Percentiles rank a stretch among this genome's conserved stretches.
Conservation (phyloP, 164 flowering plant species). For the Chimonanthus praecox region DNA sequence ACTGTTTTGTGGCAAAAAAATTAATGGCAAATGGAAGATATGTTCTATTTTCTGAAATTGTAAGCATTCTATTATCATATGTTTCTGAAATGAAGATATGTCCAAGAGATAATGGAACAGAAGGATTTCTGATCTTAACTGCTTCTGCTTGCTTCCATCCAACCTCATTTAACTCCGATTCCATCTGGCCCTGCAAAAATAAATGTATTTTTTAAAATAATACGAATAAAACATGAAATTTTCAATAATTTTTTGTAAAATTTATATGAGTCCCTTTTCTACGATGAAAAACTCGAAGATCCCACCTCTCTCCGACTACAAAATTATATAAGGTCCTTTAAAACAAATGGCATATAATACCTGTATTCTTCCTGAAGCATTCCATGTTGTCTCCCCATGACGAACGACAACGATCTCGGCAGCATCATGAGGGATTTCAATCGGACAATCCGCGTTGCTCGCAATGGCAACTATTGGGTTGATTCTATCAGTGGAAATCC, state of each 20-base stretch:
- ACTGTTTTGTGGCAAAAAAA: no score
- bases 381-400: slow-evolving; percentile 93
- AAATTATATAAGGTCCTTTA: background rate
- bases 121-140: slow-evolving; percentile 30
- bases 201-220: background rate
- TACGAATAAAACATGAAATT: background rate
- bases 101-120: background rate
- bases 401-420: slow-evolving; percentile 78
- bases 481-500: slow-evolving; percentile 1
- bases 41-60: background rate
- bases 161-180: slow-evolving; percentile 72
- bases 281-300: no score
- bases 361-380: slow-evolving; percentile 67
- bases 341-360: slow-evolving; percentile 12
- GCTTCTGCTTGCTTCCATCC: slow-evolving; percentile 78
- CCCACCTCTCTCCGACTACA: background rate
- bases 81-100: background rate
- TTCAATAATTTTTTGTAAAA: background rate
- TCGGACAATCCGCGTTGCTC: background rate
- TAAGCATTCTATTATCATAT: background rate
- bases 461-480: background rate
- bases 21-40: background rate
- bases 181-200: slow-evolving; percentile 66
- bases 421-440: slow-evolving; percentile 15
- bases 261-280: background rate